Base-by-base conservation (phyloP, 2,329 filamentous ascomycete genomes). In the Aspergillus sp. region DNA sequence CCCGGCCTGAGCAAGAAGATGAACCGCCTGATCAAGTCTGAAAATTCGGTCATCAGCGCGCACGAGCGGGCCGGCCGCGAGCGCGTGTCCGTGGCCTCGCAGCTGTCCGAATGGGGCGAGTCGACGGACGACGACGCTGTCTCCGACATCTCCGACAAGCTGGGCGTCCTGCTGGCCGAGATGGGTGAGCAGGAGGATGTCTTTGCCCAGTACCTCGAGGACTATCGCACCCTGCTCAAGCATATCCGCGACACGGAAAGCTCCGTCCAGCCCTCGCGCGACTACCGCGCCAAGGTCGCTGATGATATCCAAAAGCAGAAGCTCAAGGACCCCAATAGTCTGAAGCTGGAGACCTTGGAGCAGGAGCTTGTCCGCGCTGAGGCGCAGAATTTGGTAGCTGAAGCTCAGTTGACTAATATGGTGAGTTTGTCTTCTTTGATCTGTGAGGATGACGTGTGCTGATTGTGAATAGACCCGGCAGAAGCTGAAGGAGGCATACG, bases 21-120 rank as follows among this genome's bases (percentile, higher is more conserved):
- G 47, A 95, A 87, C 81, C 88, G 88, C 64, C 82, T 99, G 56
- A 96, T 97, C 80, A 99, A 99, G 78, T 89, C 88, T 46, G 88
- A 95, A 74, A 97, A 97, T 79, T 86, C 88, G 68, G 86, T 92
- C 32, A 91, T 97, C 64, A 80, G 82, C 46, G 88, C 89, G 45
- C 88, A 97, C 76, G 91, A 96, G 76, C 78, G 84, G 5, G 94
- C 93, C 5, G 90, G 87, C 45, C 88, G 88, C 54, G 93, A 97
- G 77, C 89, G 91, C 52, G 76, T 90, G 55, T 84, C 85, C 46
- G 91, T 97, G 65, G 94, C 92, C 14, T 85, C 86, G 10, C 93
- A 97, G 77, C 84, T 99, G 42, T 96, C 91, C 6, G 92, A 97
- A 62, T 99, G 94, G 94, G 94, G 94, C 53, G 92, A 97, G 76